Evolutionary conservation across 2,329 filamentous ascomycete genomes (phyloP).

Genomic region (Exophiala aquamarina): DNA sequence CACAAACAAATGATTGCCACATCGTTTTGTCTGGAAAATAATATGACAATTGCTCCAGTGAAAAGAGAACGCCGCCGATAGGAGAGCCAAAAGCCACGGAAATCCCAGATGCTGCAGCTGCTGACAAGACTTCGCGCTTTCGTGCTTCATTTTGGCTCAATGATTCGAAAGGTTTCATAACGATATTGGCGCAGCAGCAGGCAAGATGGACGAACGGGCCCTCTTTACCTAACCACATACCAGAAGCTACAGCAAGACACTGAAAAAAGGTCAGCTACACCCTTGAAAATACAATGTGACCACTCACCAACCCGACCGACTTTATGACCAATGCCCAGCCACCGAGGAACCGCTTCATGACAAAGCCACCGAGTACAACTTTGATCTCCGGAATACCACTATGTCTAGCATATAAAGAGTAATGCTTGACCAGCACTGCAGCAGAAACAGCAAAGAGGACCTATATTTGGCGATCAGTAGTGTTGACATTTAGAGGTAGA

Average conservation of each 20-base stretch:
- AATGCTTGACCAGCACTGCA: constrained; percentile 76
- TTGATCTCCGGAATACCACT: constrained; percentile 98
- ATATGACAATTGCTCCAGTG: constrained; percentile 94
- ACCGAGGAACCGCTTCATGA: constrained; percentile 84
- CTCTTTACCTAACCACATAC: constrained; percentile 96
- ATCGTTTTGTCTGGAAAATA: constrained; percentile 99
- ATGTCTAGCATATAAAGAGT: constrained; percentile 85
- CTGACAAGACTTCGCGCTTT: constrained; percentile 89
- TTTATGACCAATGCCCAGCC: constrained; percentile 88
- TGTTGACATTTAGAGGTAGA: too few relatives aligned
- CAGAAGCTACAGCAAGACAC: constrained; percentile 88
- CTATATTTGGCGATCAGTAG: constrained; percentile 43
- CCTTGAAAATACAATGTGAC: constrained; percentile 7
- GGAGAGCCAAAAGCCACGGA: constrained; percentile 93
- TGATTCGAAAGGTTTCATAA: constrained; percentile 82
- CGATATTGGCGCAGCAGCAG: constrained; percentile 91
- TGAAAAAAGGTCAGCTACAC: constrained; percentile 40
- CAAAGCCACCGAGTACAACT: constrained; percentile 88
- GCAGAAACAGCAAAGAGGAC: constrained; percentile 75
- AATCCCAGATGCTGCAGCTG: constrained; percentile 87
- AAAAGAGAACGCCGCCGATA: constrained; percentile 92
- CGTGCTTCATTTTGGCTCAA: constrained; percentile 89
- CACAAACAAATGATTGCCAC: constrained; percentile 99
- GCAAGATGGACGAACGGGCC: constrained; percentile 93
- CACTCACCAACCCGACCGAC: constrained; percentile 75